These are phyloP conservation scores for Saccharomyces hybrid DNA, from an alignment of 1,139 yeast genomes.

Conservation along the genomic window DNA sequence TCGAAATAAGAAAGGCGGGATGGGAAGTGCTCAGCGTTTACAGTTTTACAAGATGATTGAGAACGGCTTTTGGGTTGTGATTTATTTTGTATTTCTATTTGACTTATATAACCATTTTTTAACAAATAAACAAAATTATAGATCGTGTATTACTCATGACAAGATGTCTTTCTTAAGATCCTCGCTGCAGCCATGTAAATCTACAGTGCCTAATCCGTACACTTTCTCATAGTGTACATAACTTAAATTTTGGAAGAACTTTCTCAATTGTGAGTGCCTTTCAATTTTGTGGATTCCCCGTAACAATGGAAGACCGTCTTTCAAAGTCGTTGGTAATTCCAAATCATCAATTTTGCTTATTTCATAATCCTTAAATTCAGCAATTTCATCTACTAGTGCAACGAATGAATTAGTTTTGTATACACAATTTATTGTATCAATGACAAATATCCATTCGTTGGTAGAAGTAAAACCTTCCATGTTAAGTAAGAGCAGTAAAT, in stretches of 20 bases:
- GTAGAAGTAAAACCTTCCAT: constrained; percentile 71
- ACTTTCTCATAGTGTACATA: constrained; percentile 66
- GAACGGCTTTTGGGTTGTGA: background rate
- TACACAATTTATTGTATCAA: constrained; percentile 61
- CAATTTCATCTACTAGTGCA: constrained; percentile 45
- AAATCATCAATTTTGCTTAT: constrained; percentile 15
- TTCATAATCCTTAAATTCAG: constrained; percentile 36
- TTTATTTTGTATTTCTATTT: background rate
- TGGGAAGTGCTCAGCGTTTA: constrained; percentile 92
- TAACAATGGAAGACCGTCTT: constrained; percentile 39
- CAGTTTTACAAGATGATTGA: constrained; percentile 23
- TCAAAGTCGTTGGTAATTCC: constrained; percentile 43
- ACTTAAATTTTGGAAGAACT: constrained; percentile 66
- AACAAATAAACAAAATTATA: background rate
- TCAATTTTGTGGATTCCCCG: constrained; percentile 39
- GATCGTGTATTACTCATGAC: constrained; percentile 5
- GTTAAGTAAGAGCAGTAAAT: constrained; percentile 57
- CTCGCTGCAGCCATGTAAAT: constrained; percentile 41
- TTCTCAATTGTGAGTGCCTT: constrained; percentile 42
- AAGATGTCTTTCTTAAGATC: constrained; percentile 55
- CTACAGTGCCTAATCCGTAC: constrained; percentile 49
- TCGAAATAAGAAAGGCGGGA: constrained; percentile 74
- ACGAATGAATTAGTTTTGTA: constrained; percentile 35
- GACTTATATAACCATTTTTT: background rate
- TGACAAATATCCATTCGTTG: constrained; percentile 78